A percentile compares a stretch with the other conserved stretches of the same genome.
Conservation (phyloP, 73 alveolate species). For the Paramecium pentaurelia region DNA sequence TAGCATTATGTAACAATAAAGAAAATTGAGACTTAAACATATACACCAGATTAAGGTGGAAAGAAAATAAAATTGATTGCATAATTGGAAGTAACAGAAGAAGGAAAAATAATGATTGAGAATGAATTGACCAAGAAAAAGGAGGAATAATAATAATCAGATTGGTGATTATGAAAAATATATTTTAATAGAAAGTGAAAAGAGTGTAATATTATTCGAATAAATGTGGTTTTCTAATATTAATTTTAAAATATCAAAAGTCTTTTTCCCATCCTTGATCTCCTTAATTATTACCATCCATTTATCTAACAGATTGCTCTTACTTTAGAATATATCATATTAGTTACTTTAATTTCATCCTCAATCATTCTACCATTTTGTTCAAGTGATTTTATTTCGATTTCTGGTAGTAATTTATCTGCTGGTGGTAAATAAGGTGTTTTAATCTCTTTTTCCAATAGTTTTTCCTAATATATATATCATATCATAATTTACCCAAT, state of each 20-base stretch:
- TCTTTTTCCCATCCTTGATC: conserved; percentile 40
- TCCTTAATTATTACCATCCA: neutral
- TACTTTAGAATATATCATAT: neutral
- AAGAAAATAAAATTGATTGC: conserved; percentile 27
- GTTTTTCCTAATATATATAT: conserved; percentile 3
- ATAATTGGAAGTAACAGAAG: neutral
- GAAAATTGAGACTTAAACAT: conserved; percentile 24
- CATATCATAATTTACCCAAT: conserved; percentile 51
- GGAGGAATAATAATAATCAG: neutral
- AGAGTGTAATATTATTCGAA: neutral
- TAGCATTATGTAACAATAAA: neutral
- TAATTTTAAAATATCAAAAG: neutral
- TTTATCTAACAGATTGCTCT: neutral
- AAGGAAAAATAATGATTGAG: neutral
- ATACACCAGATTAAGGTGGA: neutral
- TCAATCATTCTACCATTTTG: conserved; percentile 22
- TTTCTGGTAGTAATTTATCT: conserved; percentile 46
- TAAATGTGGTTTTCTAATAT: neutral
- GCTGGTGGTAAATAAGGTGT: conserved; percentile 54
- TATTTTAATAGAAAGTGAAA: neutral
- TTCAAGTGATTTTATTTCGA: conserved; percentile 37
- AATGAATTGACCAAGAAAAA: neutral
- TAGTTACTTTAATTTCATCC: conserved; percentile 45
- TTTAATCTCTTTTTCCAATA: conserved; percentile 51
- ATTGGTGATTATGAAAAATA: neutral